Evolutionary conservation across 2,329 filamentous ascomycete genomes (phyloP).

Genomic region (Ophiostoma himal-ulmi): DNA sequence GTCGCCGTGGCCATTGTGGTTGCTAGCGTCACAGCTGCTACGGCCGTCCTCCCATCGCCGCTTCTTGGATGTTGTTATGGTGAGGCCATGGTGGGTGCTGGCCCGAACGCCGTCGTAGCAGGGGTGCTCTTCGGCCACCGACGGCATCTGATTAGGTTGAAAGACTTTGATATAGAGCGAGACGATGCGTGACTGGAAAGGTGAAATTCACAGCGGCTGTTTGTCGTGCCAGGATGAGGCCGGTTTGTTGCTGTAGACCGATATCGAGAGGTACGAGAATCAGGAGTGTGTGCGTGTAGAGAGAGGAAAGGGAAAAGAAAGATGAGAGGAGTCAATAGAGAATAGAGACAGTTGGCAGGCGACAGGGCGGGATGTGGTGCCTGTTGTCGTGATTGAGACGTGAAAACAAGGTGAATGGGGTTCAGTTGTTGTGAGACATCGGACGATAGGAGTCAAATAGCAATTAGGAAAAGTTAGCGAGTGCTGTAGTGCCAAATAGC

Average conservation of each 20-base stretch:
- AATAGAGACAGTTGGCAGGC: background rate
- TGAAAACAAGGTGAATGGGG: background rate
- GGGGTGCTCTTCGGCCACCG: constrained; percentile 7
- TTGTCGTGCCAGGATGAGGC: background rate
- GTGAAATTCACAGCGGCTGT: background rate
- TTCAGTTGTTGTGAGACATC: background rate
- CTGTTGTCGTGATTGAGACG: background rate
- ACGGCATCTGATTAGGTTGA: background rate
- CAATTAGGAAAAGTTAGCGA: background rate
- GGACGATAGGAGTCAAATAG: constrained; percentile 4
- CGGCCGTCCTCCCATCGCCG: constrained; percentile 35
- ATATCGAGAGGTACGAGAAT: background rate
- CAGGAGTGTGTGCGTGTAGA: background rate
- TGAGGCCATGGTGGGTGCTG: background rate
- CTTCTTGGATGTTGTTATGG: constrained; percentile 31
- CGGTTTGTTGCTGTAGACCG: background rate
- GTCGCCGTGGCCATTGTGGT: constrained; percentile 18
- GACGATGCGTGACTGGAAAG: background rate
- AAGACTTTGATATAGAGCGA: background rate
- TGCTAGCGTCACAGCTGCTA: constrained; percentile 12
- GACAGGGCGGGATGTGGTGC: background rate
- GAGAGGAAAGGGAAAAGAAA: background rate
- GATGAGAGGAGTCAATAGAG: background rate
- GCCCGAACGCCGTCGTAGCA: background rate
- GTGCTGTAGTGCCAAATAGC: constrained; percentile 1